These are phyloP conservation scores for Oidium heveae DNA, from an alignment of 2,329 filamentous ascomycete species.

Conservation along the genomic window DNA sequence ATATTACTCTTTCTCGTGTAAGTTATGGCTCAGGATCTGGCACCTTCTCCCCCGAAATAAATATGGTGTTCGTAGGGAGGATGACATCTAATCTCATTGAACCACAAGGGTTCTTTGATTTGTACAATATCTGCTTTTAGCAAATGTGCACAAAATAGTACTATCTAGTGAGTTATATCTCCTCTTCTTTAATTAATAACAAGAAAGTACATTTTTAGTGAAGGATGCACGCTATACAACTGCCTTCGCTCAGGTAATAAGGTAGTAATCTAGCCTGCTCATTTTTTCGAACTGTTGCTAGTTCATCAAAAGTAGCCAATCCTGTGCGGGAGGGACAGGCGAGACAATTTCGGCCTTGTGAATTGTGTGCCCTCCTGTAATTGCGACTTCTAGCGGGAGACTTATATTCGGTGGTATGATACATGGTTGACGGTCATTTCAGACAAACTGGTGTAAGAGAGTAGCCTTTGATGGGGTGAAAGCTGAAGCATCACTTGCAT, in stretches of 20 bases:
- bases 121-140: no score
- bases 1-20: neutral
- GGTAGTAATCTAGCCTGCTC: neutral
- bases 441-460: neutral
- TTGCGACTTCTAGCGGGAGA: neutral
- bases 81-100: neutral
- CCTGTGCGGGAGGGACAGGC: neutral
- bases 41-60: neutral
- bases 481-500: neutral
- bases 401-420: neutral
- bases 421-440: neutral
- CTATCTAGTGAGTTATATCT: no score
- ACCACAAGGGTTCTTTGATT: no score
- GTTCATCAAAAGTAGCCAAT: neutral
- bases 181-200: neutral
- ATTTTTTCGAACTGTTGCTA: neutral
- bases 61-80: neutral
- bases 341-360: neutral
- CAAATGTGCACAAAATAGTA: no score
- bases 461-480: neutral
- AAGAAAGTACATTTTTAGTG: neutral
- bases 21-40: neutral
- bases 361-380: neutral
- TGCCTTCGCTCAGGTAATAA: neutral
- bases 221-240: neutral